Evolutionary conservation across 805 yeast species (phyloP).

Genomic region (Candida palmyrensis): DNA sequence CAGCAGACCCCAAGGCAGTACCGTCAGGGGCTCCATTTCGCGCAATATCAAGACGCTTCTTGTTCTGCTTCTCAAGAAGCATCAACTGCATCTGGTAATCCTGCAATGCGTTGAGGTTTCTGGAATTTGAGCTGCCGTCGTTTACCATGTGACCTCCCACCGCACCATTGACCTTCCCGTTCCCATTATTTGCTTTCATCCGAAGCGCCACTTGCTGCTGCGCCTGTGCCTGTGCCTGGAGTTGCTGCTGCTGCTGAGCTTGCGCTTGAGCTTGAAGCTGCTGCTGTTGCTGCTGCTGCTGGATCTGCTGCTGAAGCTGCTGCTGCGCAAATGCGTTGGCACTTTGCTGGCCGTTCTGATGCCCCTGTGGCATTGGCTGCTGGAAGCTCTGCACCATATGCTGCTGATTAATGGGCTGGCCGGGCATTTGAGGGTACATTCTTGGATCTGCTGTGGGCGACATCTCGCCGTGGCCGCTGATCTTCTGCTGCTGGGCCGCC

Average conservation of each 20-base stretch:
- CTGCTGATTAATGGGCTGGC: constrained; percentile 11
- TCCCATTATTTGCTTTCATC: constrained; percentile 4
- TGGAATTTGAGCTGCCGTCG: constrained; percentile 11
- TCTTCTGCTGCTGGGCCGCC: constrained; percentile 21
- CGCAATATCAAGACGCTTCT: constrained; percentile 56
- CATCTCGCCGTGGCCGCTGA: constrained; percentile 4
- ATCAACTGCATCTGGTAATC: constrained; percentile 80
- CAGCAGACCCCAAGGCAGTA: constrained; percentile 7
- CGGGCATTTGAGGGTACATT: constrained; percentile 2
- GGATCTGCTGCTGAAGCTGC: constrained; percentile 5
- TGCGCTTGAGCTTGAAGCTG: constrained; percentile 8
- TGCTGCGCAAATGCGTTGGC: background rate
- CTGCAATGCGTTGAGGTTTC: constrained; percentile 56
- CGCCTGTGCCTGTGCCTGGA: constrained; percentile 2
- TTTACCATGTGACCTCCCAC: constrained; percentile 5
- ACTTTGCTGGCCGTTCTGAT: constrained; percentile 2
- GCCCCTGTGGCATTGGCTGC: constrained; percentile 12
- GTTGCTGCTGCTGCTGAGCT: constrained; percentile 6
- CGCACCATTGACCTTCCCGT: constrained; percentile 7
- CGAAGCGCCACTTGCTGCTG: constrained; percentile 4
- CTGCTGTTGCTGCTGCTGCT: constrained; percentile 8
- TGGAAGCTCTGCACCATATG: constrained; percentile 10
- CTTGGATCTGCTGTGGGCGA: constrained; percentile 2
- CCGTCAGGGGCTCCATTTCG: constrained; percentile 28
- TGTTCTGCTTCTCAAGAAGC: constrained; percentile 71